phyloP scores from a whole-genome alignment of 495 filamentous ascomycete species.

The Xylaria castorea region DNA sequence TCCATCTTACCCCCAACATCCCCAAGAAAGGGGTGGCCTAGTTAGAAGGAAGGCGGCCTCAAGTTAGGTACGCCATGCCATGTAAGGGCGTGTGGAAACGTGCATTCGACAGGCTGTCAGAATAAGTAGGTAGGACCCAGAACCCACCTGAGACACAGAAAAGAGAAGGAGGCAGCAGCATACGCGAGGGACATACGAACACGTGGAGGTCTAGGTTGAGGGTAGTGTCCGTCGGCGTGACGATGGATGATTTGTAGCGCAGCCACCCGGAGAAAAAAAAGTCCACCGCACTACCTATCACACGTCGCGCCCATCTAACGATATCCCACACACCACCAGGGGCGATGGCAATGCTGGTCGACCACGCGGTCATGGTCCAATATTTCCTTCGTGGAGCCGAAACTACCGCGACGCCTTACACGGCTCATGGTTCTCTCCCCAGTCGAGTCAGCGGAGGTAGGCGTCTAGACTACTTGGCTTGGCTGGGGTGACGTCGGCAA shows the following conservation, averaged over 20 bases:
- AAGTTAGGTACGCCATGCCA: conserved; percentile 1
- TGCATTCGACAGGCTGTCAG: conserved; percentile 8
- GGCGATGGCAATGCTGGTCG: conserved; percentile 18
- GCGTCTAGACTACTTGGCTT: not conserved
- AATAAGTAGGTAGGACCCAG: not conserved
- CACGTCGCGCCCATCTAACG: conserved; percentile 15
- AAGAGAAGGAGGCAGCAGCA: conserved; percentile 3
- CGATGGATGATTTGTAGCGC: conserved; percentile 12
- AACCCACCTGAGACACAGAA: not conserved
- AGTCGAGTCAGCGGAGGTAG: conserved; percentile 8
- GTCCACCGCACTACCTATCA: not conserved
- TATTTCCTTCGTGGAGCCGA: conserved; percentile 10
- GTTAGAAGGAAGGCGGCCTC: conserved; percentile 16
- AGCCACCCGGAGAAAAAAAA: conserved; percentile 16
- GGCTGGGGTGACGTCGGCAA: not conserved
- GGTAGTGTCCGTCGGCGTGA: conserved; percentile 10
- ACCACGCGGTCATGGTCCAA: conserved; percentile 19
- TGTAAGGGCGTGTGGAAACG: conserved; percentile 9
- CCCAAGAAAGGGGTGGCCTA: conserved; percentile 14
- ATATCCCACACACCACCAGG: not conserved
- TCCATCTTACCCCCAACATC: conserved; percentile 13
- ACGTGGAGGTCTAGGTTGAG: conserved; percentile 20
- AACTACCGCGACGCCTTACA: conserved; percentile 11
- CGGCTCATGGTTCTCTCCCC: conserved; percentile 7
- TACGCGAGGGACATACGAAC: conserved; percentile 12